Conservation (phyloP, 1,284 basidiomycete species). For the Trametes sp. region DNA sequence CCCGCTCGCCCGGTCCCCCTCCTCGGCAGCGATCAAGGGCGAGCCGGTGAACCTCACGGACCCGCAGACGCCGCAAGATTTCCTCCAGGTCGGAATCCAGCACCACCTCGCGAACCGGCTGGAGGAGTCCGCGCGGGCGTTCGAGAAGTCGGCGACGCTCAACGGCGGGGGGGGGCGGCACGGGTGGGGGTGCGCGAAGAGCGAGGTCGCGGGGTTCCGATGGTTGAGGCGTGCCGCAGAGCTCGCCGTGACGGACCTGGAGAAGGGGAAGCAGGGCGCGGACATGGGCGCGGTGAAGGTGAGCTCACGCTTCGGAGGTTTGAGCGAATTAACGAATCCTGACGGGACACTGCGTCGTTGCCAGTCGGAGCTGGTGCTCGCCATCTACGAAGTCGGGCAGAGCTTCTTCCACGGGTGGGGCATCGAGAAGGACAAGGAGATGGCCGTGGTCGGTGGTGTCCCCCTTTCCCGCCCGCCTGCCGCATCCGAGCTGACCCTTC, state of each 20-base stretch:
- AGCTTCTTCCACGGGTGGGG: conserved; percentile 95
- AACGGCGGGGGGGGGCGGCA: conserved; percentile 86
- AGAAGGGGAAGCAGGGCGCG: conserved; percentile 55
- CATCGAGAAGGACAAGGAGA: conserved; percentile 83
- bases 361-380: conserved; percentile 83
- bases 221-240: conserved; percentile 88
- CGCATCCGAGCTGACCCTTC: neutral
- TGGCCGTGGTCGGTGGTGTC: conserved; percentile 72
- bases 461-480: neutral
- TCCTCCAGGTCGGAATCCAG: conserved; percentile 79
- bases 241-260: conserved; percentile 80
- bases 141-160: conserved; percentile 81
- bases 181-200: conserved; percentile 87
- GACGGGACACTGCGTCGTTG: neutral
- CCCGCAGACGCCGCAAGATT: conserved; percentile 60
- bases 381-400: conserved; percentile 92
- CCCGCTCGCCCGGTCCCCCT: conserved; percentile 8
- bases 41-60: conserved; percentile 15
- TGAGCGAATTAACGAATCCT: too few relatives aligned
- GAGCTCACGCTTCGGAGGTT: conserved; percentile 30
- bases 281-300: conserved; percentile 55
- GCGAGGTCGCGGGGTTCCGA: conserved; percentile 80
- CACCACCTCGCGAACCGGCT: conserved; percentile 85
- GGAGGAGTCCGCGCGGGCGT: conserved; percentile 75
- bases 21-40: neutral